Evolutionary conservation across 305 asterid species (phyloP).

Genomic region (Fraxinus angustifolia): DNA sequence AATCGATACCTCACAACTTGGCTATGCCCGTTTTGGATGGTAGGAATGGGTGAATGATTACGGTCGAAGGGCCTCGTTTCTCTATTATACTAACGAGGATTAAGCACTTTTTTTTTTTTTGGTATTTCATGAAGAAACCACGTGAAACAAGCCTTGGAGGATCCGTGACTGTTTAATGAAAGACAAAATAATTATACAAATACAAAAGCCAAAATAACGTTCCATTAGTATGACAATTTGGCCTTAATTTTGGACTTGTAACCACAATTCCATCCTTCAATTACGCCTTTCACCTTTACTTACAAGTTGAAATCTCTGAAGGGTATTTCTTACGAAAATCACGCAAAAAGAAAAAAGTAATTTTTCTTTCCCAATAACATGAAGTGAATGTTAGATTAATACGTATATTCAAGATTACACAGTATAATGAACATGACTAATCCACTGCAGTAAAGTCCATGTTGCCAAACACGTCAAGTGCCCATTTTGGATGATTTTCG

Average conservation of each 20-base stretch:
- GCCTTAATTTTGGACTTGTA: not conserved
- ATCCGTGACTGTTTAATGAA: constrained; percentile 30
- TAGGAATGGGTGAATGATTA: not conserved
- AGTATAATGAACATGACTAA: not conserved
- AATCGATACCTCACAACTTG: not conserved
- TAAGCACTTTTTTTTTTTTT: not conserved
- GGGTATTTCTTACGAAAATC: constrained; percentile 22
- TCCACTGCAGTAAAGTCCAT: not conserved
- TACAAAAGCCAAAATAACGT: constrained; percentile 29
- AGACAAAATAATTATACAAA: constrained; percentile 8
- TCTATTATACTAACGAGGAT: not conserved
- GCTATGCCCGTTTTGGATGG: not conserved
- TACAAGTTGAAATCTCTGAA: not conserved
- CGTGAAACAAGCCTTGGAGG: constrained; percentile 22
- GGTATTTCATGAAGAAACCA: not conserved
- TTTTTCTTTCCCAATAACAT: not conserved
- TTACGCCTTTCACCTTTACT: constrained; percentile 19
- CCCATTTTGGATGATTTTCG: not conserved
- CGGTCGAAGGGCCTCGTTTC: not conserved
- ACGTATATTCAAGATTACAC: not conserved
- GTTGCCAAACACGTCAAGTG: not conserved
- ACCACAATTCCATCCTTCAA: constrained; percentile 20
- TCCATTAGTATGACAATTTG: not conserved
- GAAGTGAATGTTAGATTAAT: not conserved
- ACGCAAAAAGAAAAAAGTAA: constrained; percentile 15